Base-by-base conservation (phyloP, 768 basidiomycete genomes). In the Boletus eberwhitei region DNA sequence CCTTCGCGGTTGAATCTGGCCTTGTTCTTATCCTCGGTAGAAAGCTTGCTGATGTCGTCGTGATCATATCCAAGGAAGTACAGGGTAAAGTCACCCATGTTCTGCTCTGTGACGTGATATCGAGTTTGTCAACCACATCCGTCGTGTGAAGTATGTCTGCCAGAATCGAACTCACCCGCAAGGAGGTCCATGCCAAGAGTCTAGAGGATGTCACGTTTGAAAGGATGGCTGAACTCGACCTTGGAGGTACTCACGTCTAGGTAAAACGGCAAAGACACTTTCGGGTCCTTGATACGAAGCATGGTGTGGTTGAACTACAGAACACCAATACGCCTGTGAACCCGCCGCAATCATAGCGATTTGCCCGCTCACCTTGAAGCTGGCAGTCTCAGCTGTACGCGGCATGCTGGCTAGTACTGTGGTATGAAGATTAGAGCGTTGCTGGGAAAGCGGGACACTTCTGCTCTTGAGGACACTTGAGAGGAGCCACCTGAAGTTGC, bases 281-380 rank as follows among this genome's bases (percentile, higher is more conserved):
- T 84, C 8, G 93, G 87, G 68, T 96, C 92, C 76, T 87, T 94
- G 68, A 96, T 79, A 62, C 93, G 82, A 63, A 94, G 70, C 92
- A 92, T 93, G 19, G 88, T 90, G 71, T 93, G 90, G 67, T 92
- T 90, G 74, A 88, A 85, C 87, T 89, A 57, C 39, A 34, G 24
- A 37, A 38, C 21, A 8, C 36, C 48, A 14, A 52, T 43, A 35
- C 17, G 50, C 45, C 39, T 40, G 29, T 54, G n/a, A 56, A 24
- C n/a, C 8, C 6, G 24, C 22, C 17, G 26, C 22, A 19, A 38
- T 32, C 39, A n/a, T 29, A 11, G 8, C 34, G 24, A 47, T 26
- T 22, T 29, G 6, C 39, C 26, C 3, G 5, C 63, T 57, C 59
- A 83, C 85, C 73, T 78, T 80, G 74, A 84, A 87, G 61, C 81